phyloP scores from a whole-genome alignment of 2,329 filamentous ascomycete species.

The Ophioceras dolichostomum region DNA sequence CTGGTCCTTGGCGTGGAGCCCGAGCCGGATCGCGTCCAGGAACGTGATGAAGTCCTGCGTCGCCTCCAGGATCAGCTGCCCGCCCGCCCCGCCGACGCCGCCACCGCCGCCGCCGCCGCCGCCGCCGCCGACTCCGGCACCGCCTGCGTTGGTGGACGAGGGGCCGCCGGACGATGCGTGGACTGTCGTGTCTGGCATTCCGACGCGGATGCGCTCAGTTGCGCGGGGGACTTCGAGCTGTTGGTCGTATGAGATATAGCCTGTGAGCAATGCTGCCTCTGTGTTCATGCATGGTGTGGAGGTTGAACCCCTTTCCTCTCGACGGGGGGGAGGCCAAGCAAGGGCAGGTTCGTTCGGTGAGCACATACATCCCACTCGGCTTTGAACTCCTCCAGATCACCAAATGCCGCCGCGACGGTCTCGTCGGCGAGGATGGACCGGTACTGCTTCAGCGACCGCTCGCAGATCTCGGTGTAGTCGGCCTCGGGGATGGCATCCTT shows the following conservation, averaged over 20 bases:
- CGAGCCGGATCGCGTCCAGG: constrained; percentile 85
- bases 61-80: constrained; percentile 69
- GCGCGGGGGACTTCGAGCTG: constrained; percentile 91
- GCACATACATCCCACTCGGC: constrained; percentile 72
- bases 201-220: constrained; percentile 82
- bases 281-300: not conserved
- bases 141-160: constrained; percentile 19
- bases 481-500: constrained; percentile 86
- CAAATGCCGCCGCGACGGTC: constrained; percentile 77
- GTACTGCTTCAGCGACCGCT: constrained; percentile 89
- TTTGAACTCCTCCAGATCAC: constrained; percentile 84
- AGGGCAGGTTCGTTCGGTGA: not conserved
- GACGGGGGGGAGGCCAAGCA: not conserved
- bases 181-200: constrained; percentile 75
- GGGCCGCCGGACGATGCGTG: constrained; percentile 36
- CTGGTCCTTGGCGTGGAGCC: constrained; percentile 87
- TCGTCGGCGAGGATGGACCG: constrained; percentile 89
- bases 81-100: constrained; percentile 33
- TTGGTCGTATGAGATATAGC: not conserved
- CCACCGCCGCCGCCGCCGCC: constrained; percentile 28
- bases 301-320: not conserved
- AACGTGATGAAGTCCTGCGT: constrained; percentile 99
- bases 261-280: not conserved
- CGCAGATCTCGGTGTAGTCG: constrained; percentile 95
- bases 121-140: constrained; percentile 55